Percentiles rank a stretch among this genome's conserved stretches.
Evolutionary conservation across 768 basidiomycete genomes (phyloP).

Genomic region (Amylocystis lapponica): DNA sequence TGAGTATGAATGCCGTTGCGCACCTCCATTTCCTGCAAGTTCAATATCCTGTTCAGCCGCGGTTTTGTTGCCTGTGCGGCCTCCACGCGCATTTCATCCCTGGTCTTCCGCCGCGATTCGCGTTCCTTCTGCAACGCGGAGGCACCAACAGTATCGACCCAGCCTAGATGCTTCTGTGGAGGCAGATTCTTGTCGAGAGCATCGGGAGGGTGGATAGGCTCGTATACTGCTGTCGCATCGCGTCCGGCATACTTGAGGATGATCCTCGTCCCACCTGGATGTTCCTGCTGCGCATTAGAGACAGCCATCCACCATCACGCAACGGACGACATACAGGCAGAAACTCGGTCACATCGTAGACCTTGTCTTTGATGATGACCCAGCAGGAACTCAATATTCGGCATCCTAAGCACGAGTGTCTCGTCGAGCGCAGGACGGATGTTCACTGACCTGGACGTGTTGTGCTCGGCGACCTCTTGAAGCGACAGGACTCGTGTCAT

Average conservation of each 20-base stretch:
- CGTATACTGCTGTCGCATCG: conserved; percentile 71
- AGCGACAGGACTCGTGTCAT: conserved; percentile 39
- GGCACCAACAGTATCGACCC: conserved; percentile 44
- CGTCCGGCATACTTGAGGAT: conserved; percentile 81
- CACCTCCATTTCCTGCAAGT: conserved; percentile 80
- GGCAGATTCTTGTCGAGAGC: conserved; percentile 70
- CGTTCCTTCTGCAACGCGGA: conserved; percentile 54
- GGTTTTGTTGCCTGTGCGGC: conserved; percentile 55
- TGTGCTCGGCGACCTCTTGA: conserved; percentile 57
- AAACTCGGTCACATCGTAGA: conserved; percentile 86
- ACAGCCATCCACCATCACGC: not conserved
- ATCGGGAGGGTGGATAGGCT: conserved; percentile 82
- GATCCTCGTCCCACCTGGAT: conserved; percentile 80
- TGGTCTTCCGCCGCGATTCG: conserved; percentile 38
- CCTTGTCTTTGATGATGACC: conserved; percentile 74
- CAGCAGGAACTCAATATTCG: conserved; percentile 61
- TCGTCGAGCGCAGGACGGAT: too few species aligned
- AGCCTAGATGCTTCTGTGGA: conserved; percentile 65
- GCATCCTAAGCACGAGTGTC: not conserved
- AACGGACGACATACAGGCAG: conserved; percentile 40
- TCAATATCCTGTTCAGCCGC: conserved; percentile 65
- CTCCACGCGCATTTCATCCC: conserved; percentile 66
- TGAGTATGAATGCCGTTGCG: not conserved
- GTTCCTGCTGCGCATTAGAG: conserved; percentile 40
- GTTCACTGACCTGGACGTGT: conserved; percentile 47